Percentiles rank a stretch among this genome's conserved stretches.
phyloP scores from a whole-genome alignment of 495 filamentous ascomycete species.

The Monascus purpureus region DNA sequence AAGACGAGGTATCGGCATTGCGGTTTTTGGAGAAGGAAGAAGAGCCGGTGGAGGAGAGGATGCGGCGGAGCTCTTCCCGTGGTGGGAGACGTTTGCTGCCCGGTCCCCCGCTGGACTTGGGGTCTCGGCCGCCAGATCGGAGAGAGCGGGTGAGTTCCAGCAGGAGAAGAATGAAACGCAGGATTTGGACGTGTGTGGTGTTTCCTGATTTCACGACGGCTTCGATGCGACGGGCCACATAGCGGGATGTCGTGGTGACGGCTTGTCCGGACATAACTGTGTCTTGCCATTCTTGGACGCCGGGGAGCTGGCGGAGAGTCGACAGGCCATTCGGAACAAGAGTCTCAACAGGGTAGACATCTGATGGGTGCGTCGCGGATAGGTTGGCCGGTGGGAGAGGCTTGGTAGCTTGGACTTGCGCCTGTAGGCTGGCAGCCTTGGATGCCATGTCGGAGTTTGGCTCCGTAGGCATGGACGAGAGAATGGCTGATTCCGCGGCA shows the following conservation, averaged over 20 bases:
- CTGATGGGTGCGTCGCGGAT: slow-evolving; percentile 53
- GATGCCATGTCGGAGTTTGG: slow-evolving; percentile 42
- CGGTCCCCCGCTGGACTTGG: slow-evolving; percentile 3
- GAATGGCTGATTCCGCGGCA: slow-evolving; percentile 44
- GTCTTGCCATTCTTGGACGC: slow-evolving; percentile 62
- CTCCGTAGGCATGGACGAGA: slow-evolving; percentile 43
- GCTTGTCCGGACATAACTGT: slow-evolving; percentile 40
- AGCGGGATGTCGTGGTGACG: slow-evolving; percentile 46
- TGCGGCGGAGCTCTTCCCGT: slow-evolving; percentile 17
- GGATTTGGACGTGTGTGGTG: slow-evolving; percentile 38
- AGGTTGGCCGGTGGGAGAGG: slow-evolving; percentile 68
- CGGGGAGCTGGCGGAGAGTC: slow-evolving; percentile 41
- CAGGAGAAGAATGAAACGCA: slow-evolving; percentile 45
- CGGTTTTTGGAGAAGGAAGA: slow-evolving; percentile 7
- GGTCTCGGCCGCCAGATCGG: slow-evolving; percentile 11
- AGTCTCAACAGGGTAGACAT: slow-evolving; percentile 63
- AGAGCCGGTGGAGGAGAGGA: slow-evolving; percentile 29
- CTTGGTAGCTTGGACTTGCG: slow-evolving; percentile 52
- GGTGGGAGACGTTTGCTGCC: slow-evolving; percentile 7
- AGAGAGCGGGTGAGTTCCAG: slow-evolving; percentile 47
- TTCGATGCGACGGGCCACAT: slow-evolving; percentile 48
- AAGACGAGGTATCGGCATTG: slow-evolving; percentile 2
- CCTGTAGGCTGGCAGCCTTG: slow-evolving; percentile 51
- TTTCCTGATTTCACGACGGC: slow-evolving; percentile 43
- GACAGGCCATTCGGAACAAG: slow-evolving; percentile 42